phyloP scores from a whole-genome alignment of 2,329 filamentous ascomycete species.

The Penicillium sp. region DNA sequence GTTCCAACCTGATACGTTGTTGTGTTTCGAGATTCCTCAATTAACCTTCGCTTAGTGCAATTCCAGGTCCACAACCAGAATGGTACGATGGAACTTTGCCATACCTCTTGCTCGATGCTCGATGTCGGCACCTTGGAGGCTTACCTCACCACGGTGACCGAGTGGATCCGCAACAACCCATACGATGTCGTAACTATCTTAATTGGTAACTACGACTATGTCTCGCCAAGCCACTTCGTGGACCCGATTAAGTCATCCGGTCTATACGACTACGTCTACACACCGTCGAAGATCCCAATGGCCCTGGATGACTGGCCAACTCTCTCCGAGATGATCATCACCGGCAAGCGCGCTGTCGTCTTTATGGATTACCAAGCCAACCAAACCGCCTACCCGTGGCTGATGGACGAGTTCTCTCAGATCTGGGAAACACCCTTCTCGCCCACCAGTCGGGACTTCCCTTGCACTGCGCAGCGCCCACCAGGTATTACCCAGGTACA shows the following conservation, averaged over 20 bases:
- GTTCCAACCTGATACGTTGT: constrained; percentile 16
- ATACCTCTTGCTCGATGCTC: constrained; percentile 78
- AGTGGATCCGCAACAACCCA: constrained; percentile 74
- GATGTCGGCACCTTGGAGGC: constrained; percentile 75
- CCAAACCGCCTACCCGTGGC: constrained; percentile 74
- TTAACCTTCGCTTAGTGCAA: constrained; percentile 48
- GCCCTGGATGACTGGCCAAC: constrained; percentile 78
- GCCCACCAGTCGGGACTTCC: constrained; percentile 66
- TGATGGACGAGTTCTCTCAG: constrained; percentile 83
- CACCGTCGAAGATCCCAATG: constrained; percentile 70
- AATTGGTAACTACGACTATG: constrained; percentile 79
- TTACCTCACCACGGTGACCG: constrained; percentile 67
- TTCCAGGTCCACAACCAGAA: constrained; percentile 60
- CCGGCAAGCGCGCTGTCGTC: constrained; percentile 69
- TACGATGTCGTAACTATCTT: constrained; percentile 88
- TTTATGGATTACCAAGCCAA: constrained; percentile 86
- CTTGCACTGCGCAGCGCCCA: constrained; percentile 76
- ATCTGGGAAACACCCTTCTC: constrained; percentile 92
- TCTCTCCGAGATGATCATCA: constrained; percentile 71
- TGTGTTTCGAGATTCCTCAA: background rate
- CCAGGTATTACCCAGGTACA: constrained; percentile 59
- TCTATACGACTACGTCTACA: constrained; percentile 71
- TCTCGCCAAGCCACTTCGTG: constrained; percentile 63
- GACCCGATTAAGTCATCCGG: constrained; percentile 70
- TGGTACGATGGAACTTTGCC: constrained; percentile 72